Evolutionary conservation across 2,329 filamentous ascomycete genomes (phyloP), one percentile per base, ranked within the genome.

Genomic region (Zarea fungicola): DNA sequence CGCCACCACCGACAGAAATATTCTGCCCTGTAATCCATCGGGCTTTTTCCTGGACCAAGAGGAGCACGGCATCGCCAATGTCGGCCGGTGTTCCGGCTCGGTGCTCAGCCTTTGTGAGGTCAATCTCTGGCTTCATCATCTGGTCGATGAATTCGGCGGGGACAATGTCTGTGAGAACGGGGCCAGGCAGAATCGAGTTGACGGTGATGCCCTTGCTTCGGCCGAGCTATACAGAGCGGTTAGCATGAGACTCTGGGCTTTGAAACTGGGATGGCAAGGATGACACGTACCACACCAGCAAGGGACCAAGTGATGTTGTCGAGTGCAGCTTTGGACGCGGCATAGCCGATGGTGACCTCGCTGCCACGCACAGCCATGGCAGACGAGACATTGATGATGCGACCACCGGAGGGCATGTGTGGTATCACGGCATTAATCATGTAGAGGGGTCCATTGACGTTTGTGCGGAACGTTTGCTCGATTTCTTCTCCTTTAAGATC

Each of bases 11-110:
- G 31, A 65, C 66, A 2, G 60, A 63, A 49, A 71, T 67, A 29
- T 58, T 62, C 59, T 72, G 69, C 5, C 63, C 71, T 0, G 70
- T 72, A 18, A 74, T 67, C 71, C 71, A 74, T 5, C 70, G 56
- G 21, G 61, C 63, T 48, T 67, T 65, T 50, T 71, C 65, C 6
- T 57, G 63, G 2, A 60, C 67, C 3, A 73, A 45, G 37, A 71
- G 49, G 25, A 71, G 52, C 23, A 68, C 66, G 0, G 67, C 68
- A 52, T 74, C 70, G 0, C 65, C 72, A 37, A 75, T 60, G 45
- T 75, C 72, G 16, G 65, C 64, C 2, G 58, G 49, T 0, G 58
- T 65, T 0, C 69, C 70, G 1, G 61, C 35, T 1, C 67, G 51
- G n/a, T 63, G 54, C 5, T 58, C 69, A 2, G 63, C 62, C 32